Evolutionary conservation across 306 rosid genomes (phyloP), one percentile per base, ranked within the genome.

Genomic region (Sicyos edulis): DNA sequence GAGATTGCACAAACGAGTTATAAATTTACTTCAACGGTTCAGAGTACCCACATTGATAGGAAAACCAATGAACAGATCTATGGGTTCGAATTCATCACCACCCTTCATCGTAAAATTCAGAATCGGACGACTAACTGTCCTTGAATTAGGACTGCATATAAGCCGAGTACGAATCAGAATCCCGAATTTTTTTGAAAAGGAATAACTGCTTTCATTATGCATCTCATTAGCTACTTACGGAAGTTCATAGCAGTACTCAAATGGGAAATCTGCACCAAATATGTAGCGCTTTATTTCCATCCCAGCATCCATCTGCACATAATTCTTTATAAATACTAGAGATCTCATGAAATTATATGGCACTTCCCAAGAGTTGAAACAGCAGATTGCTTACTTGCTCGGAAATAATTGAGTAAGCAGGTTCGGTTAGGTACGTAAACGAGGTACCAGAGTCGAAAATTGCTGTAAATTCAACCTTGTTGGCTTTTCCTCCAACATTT

Each of bases 371-470:
- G 1, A 24, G 54, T 15, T 47, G 34, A 47, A 45, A 67, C 54
- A 47, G 57, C 44, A 68, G 70, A 74, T 72, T 12, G 75, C 97
- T 91, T 81, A 91, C 96, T 65, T 63, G 79, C 42, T 74, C 16
- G 14, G 91, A 70, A 72, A 95, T 80, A 82, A 70, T 80, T 24
- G 84, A 77, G 78, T 95, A 91, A 75, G 86, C 89, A 1, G 97
- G 96, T 64, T 91, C 89, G 2, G 74, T 87, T 70, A 95, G 81
- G 87, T 78, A 82, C 14, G 99, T 89, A 77, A 85, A 95, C 4
- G 99, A 91, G 77, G 95, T 89, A 11, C 97, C 97, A n/a, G 95
- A 78, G 85, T 95, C 96, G 68, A 86, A 89, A 73, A 91, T 83
- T 40, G 97, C 89, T 75, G 81, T 34, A 54, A 89, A 89, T 74